Percentiles rank a stretch among this genome's conserved stretches.
Conservation (phyloP, 345 rosid genomes). For the Gossypium thurberi region DNA sequence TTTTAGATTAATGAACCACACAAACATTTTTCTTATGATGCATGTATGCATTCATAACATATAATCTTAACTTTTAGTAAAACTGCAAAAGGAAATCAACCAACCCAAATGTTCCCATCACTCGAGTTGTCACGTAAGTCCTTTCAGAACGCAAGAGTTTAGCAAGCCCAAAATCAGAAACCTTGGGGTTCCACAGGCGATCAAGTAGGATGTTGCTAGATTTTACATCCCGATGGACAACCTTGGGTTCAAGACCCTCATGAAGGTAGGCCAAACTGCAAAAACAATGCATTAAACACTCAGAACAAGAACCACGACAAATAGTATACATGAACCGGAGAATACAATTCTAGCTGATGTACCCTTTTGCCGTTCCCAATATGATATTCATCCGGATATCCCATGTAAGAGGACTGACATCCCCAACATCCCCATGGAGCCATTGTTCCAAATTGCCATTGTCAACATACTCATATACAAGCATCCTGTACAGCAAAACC, state of each 20-base stretch:
- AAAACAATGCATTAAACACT: not conserved
- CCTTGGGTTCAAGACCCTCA: slow-evolving; percentile 98
- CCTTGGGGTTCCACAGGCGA: slow-evolving; percentile 81
- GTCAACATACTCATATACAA: slow-evolving; percentile 84
- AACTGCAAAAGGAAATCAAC: slow-evolving; percentile 19
- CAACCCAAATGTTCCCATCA: slow-evolving; percentile 97
- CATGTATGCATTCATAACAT: not conserved
- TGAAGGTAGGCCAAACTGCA: slow-evolving; percentile 91
- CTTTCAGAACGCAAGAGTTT: slow-evolving; percentile 78
- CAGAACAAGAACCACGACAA: not conserved
- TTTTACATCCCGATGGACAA: slow-evolving; percentile 89
- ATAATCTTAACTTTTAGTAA: not conserved
- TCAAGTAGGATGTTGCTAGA: slow-evolving; percentile 88
- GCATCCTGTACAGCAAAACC: slow-evolving; percentile 57
- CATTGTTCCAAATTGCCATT: slow-evolving; percentile 95
- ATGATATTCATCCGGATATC: slow-evolving; percentile 82
- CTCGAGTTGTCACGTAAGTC: slow-evolving; percentile 86
- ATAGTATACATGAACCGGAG: not conserved
- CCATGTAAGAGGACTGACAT: slow-evolving; percentile 80
- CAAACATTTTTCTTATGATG: not conserved
- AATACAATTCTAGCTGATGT: slow-evolving; percentile 2
- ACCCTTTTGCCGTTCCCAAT: slow-evolving; percentile 95
- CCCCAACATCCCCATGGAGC: slow-evolving; percentile 94
- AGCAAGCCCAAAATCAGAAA: slow-evolving; percentile 97
- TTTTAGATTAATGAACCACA: not conserved